Evolutionary conservation across 176 grass and related monocot genomes (phyloP).

Genomic region (Bromus sterilis): DNA sequence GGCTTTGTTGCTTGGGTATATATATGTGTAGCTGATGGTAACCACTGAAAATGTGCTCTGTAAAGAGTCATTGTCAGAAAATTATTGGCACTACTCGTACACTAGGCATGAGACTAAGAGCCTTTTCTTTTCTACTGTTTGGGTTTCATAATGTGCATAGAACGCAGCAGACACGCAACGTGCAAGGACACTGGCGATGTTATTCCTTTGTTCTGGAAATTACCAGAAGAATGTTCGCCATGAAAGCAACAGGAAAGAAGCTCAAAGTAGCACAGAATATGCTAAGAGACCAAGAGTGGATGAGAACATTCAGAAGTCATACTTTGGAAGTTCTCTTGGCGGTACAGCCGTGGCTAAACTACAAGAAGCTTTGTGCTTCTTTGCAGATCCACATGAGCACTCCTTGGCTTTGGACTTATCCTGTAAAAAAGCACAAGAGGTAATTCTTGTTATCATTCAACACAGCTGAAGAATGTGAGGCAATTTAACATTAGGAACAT

Average conservation of each 20-base stretch:
- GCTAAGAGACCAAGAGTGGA: background rate
- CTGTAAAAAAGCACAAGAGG: background rate
- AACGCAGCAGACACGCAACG: background rate
- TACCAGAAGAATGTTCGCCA: background rate
- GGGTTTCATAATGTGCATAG: background rate
- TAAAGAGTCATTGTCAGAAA: background rate
- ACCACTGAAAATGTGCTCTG: background rate
- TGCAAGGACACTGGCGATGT: background rate
- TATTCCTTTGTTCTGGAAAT: background rate
- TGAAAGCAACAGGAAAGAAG: background rate
- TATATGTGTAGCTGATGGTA: background rate
- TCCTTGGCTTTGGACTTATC: slow-evolving; percentile 35
- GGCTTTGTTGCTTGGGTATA: background rate
- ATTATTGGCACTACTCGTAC: background rate
- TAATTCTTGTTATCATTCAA: background rate
- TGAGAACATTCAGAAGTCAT: background rate
- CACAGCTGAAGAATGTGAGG: background rate
- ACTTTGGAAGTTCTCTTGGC: slow-evolving; percentile 36
- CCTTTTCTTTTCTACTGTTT: background rate
- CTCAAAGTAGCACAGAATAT: background rate
- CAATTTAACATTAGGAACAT: background rate
- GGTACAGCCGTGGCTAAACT: slow-evolving; percentile 19
- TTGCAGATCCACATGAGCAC: slow-evolving; percentile 52
- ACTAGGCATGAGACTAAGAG: background rate
- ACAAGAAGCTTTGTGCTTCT: slow-evolving; percentile 52